Percentiles rank a stretch among this genome's conserved stretches.
Evolutionary conservation across 257 asterid genomes (phyloP).

Genomic region (Lantana camara): DNA sequence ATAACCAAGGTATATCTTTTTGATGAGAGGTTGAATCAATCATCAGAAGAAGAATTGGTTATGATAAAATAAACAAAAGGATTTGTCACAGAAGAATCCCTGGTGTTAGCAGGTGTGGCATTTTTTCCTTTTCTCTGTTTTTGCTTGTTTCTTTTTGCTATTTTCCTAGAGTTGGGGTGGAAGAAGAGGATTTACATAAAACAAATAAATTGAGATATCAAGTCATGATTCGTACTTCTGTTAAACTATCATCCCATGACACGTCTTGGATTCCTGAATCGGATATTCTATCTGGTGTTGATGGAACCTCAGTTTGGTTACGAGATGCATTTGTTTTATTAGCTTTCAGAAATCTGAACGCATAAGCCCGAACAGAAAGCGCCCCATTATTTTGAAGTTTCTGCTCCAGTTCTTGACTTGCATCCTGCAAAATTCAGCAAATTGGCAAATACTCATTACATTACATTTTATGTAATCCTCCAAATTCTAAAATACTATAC

Average conservation of each 20-base stretch:
- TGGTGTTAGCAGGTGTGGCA: not conserved
- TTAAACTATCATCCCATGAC: conserved; percentile 61
- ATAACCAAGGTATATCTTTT: too few relatives aligned
- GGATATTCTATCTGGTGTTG: conserved; percentile 62
- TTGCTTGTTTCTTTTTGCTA: too few relatives aligned
- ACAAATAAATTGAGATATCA: conserved; percentile 20
- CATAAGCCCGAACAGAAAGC: conserved; percentile 64
- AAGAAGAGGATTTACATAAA: not conserved
- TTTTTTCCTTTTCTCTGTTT: too few relatives aligned
- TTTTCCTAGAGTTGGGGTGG: not conserved
- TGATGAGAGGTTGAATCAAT: too few relatives aligned
- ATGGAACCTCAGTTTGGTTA: conserved; percentile 59
- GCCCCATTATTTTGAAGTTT: conserved; percentile 46
- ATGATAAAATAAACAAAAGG: too few relatives aligned
- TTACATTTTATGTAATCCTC: not conserved
- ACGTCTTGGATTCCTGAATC: conserved; percentile 54
- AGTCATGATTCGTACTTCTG: conserved; percentile 54
- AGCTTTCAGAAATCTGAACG: conserved; percentile 60
- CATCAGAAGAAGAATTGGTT: too few relatives aligned
- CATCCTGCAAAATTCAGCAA: conserved; percentile 51
- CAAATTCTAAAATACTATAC: conserved; percentile 1
- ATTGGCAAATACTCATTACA: not conserved
- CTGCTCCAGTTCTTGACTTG: conserved; percentile 50
- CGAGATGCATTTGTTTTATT: conserved; percentile 38
- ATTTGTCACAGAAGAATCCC: not conserved